Conservation (phyloP, 352 stramenopile genomes). For the Phytophthora sansomeana region DNA sequence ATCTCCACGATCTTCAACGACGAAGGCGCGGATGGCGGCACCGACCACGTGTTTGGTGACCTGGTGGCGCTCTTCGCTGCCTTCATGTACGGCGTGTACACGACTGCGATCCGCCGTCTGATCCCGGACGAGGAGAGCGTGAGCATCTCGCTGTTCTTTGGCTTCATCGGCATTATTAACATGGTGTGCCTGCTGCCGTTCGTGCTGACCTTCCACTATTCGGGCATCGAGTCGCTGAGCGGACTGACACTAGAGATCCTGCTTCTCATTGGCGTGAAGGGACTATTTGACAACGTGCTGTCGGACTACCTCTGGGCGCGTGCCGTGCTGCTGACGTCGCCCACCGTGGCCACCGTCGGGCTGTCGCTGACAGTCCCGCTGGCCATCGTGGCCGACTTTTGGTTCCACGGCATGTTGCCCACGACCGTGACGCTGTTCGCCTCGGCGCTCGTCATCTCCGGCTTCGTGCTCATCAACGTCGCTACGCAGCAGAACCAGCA, state of each 20-base stretch:
- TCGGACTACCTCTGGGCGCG: conserved; percentile 96
- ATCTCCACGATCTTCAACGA: conserved; percentile 89
- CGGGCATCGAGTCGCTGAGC: conserved; percentile 66
- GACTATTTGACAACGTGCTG: conserved; percentile 95
- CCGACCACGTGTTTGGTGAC: conserved; percentile 64
- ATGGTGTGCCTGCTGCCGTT: conserved; percentile 80
- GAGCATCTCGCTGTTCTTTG: conserved; percentile 94
- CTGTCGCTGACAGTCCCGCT: conserved; percentile 97
- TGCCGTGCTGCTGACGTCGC: conserved; percentile 94
- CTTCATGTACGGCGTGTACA: conserved; percentile 96
- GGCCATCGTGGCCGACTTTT: conserved; percentile 92
- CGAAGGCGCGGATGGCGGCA: conserved; percentile 26
- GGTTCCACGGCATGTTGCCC: conserved; percentile 63
- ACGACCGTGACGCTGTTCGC: conserved; percentile 64
- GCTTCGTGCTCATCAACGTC: conserved; percentile 79
- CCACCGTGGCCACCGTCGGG: conserved; percentile 96
- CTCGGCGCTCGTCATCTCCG: conserved; percentile 68
- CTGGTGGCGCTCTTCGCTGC: conserved; percentile 78
- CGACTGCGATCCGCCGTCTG: conserved; percentile 80
- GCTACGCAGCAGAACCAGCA: conserved; percentile 72
- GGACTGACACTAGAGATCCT: conserved; percentile 76
- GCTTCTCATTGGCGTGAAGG: conserved; percentile 88
- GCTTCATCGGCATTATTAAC: conserved; percentile 94
- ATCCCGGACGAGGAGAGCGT: conserved; percentile 89
- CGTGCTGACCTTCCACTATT: conserved; percentile 67